These are phyloP conservation scores for Alternaria sp. DNA, from an alignment of 2,329 filamentous ascomycete genomes.

Conservation along the genomic window DNA sequence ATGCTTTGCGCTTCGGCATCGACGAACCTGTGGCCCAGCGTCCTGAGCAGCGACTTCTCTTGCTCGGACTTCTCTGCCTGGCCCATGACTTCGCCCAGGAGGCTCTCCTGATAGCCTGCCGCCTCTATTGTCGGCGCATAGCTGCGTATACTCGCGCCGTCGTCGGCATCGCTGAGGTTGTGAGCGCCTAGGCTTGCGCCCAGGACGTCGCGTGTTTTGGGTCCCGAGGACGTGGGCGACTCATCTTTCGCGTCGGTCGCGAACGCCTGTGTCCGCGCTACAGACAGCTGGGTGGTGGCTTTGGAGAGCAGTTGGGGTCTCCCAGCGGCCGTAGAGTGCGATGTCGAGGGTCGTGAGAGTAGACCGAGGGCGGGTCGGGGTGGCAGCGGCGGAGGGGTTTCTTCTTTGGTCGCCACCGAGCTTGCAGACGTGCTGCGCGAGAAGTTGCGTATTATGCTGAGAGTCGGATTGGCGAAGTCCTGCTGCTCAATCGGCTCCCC, in stretches of 20 bases:
- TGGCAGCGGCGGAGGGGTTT: slow-evolving; percentile 63
- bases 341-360: slow-evolving; percentile 48
- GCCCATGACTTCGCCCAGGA: slow-evolving; percentile 75
- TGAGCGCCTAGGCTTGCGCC: slow-evolving; percentile 50
- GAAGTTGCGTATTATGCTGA: slow-evolving; percentile 38
- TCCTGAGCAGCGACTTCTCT: slow-evolving; percentile 71
- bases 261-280: slow-evolving; percentile 77
- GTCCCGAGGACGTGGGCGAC: slow-evolving; percentile 38
- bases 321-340: slow-evolving; percentile 50
- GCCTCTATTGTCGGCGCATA: slow-evolving; percentile 68
- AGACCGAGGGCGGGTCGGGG: slow-evolving; percentile 54
- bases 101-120: slow-evolving; percentile 77
- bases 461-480: slow-evolving; percentile 44
- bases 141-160: slow-evolving; percentile 71
- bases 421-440: slow-evolving; percentile 36
- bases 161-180: slow-evolving; percentile 64
- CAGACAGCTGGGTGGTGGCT: slow-evolving; percentile 84
- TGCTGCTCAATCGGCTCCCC: slow-evolving; percentile 33
- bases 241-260: slow-evolving; percentile 58
- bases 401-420: slow-evolving; percentile 48
- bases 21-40: slow-evolving; percentile 66
- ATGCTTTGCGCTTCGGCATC: slow-evolving; percentile 61
- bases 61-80: slow-evolving; percentile 65
- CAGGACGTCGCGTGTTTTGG: slow-evolving; percentile 49
- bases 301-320: slow-evolving; percentile 61